Evolutionary conservation across 2,329 filamentous ascomycete species (phyloP), one percentile per base, ranked within the genome.

Genomic region (Whalleya microplaca): DNA sequence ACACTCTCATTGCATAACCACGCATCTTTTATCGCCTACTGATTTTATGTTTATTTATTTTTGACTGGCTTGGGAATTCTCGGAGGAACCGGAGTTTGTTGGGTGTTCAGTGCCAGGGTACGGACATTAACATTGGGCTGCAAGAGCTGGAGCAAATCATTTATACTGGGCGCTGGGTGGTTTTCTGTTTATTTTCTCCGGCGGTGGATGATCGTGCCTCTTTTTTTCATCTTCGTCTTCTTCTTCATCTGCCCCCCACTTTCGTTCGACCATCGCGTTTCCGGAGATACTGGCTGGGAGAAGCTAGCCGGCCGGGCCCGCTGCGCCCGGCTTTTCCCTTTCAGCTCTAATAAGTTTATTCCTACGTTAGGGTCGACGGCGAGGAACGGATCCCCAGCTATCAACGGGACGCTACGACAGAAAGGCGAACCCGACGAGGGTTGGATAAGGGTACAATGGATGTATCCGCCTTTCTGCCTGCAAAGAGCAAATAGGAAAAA

Each of bases 1-100:
- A 29, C 27, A 12, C 32, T 37, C 32, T 37, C 32, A 12, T 58
- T 58, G 51, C 55, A 58, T 61, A 47, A 54, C 59, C 53, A 53
- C 48, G 12, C 46, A n/a, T n/a, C 41, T 53, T 43, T 57, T 48
- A 58, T 50, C 42, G 21, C 42, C 23, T 51, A 40, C 21, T 23
- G 21, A 45, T 55, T n/a, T 56, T 50, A 52, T 53, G 47, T 52
- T 51, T 55, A 57, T 55, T n/a, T n/a, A n/a, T 45, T 41, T 18
- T 40, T 32, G 16, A 7, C 32, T 14, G 32, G 10, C 10, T 37
- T 37, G 32, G 32, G 14, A 12, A 37, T 8, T 37, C 4, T 37
- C 6, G 32, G 32, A 37, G 6, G 32, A 37, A 37, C 32, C 14
- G 32, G 32, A 37, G 32, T 37, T 37, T 12, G 14, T 37, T 37